Evolutionary conservation across 2,329 filamentous ascomycete genomes (phyloP), one percentile per base, ranked within the genome.

Genomic region (Penicillium sp.): DNA sequence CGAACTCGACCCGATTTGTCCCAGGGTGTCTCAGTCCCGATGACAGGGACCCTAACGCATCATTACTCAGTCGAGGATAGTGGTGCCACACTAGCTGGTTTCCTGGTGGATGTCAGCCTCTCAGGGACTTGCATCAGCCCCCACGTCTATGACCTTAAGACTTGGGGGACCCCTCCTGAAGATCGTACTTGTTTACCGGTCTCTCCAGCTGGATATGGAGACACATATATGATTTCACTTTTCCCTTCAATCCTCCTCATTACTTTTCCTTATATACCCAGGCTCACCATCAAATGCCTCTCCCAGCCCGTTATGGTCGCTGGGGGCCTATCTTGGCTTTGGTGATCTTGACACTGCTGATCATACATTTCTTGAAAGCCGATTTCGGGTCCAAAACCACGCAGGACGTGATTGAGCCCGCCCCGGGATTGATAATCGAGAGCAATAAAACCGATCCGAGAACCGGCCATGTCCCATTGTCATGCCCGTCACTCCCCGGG

Each of bases 401-500:
- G 39, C 51, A 42, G 52, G 57, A 57, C 42, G 48, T 57, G 29
- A 34, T 52, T 14, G 38, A 52, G 11, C 42, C 51, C 16, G 45
- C 46, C 14, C n/a, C 29, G 13, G 52, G 47, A 13, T 4, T 54
- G 13, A 50, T 32, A 8, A 38, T 50, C 22, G 39, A 47, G 14
- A 31, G 13, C 21, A 49, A 56, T 24, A 42, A 51, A 18, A 47
- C 47, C 39, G 38, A 47, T 24, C 18, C 32, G 11, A 22, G 42
- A 46, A 13, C 34, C 32, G 22, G 43, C 10, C 45, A 50, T 49
- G 38, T 58, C 21, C 53, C 59, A 14, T 31, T 46, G 34, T 36
- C 58, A 31, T 75, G 73, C 45, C 71, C 67, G 13, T 54, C 65
- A 13, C 62, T 75, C 2, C 69, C 75, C 6, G 77, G 75, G 13